Base-by-base conservation (phyloP, 306 rosid species). In the Quercus berberidifolia region DNA sequence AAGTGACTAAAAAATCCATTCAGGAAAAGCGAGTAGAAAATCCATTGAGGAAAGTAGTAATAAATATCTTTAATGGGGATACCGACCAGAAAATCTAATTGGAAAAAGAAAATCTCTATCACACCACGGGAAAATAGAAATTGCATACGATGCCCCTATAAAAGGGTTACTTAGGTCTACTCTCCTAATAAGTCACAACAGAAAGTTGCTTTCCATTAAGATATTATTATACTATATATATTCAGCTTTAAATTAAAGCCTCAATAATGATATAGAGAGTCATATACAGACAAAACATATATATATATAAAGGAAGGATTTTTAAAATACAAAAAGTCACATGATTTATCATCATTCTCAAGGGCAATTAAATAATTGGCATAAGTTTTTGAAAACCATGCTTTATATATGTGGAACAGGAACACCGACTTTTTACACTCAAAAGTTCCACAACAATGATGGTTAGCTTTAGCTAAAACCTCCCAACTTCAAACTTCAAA, bases 321-420 rank as follows among this genome's bases (percentile, higher is more conserved):
- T 14, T 17, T 38, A 62, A 28, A 26, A 63, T 2, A 15, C 65
- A 1, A 63, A 63, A 63, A 63, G 69, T 63, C 80, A 21, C 55
- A 57, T 75, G 79, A n/a, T 74, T 68, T 69, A 74, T 57, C 76
- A 74, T 56, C 76, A 68, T 43, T 78, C 19, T 52, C 38, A 28
- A 41, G 70, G 63, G 59, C 83, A 75, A 68, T 49, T 49, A 13
- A 12, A 49, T 10, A 49, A 38, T 8, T 38, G 46, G 46, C 3
- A 8, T 38, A 38, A 38, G 46, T 38, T 38, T 38, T 38, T 49
- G 5, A 49, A 49, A 49, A 49, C 17, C 54, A 12, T 38, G 46
- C 46, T 38, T 0, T 7, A 7, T 38, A 7, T 35, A 35, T 49
- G 54, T 49, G 54, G 54, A 49, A 49, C 54, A 49, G 54, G 54